Base-by-base conservation (phyloP, 352 stramenopile genomes). In the Pilasporangium apinafurcum region DNA sequence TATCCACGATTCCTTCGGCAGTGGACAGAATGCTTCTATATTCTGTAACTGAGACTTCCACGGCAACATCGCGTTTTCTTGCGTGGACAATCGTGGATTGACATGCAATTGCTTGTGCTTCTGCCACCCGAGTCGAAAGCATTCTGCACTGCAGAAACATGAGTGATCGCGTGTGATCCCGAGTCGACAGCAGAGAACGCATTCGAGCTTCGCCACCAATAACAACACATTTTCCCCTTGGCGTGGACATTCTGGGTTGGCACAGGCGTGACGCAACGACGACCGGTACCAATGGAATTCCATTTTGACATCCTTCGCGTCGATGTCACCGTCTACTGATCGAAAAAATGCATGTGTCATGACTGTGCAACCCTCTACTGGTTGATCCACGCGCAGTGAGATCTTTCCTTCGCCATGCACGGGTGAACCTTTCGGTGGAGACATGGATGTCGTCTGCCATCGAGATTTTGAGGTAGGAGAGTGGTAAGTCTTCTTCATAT, bases 281-380 rank as follows among this genome's bases (percentile, higher is more conserved):
- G 70, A 85, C 32, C 68, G 60, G 50, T 68, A 88, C 75, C 75
- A 88, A 30, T 74, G 56, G 51, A 84, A 88, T 48, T 81, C 42
- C 52, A 88, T 63, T 13, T 79, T 65, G 26, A 86, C 75, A 35
- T 78, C 64, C 35, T 83, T 76, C 53, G 84, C 71, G 46, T 88
- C 70, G 30, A 83, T 84, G 51, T 84, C 73, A 21, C 72, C 68
- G 5, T 84, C 72, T 7, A 68, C 60, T 3, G 72, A 84, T 25
- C 75, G 75, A 40, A 84, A 88, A 51, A 88, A 88, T n/a, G 73
- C 70, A 51, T 88, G 76, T 48, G 73, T 82, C 65, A 76, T 79
- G 44, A 88, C 75, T 36, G 59, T 53, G 48, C 76, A 88, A 39
- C 66, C 62, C 41, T 83, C 72, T 25, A 88, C 71, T 3, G 76